Conservation (phyloP, 1,139 yeast genomes). For the Waltiozyma sp. region DNA sequence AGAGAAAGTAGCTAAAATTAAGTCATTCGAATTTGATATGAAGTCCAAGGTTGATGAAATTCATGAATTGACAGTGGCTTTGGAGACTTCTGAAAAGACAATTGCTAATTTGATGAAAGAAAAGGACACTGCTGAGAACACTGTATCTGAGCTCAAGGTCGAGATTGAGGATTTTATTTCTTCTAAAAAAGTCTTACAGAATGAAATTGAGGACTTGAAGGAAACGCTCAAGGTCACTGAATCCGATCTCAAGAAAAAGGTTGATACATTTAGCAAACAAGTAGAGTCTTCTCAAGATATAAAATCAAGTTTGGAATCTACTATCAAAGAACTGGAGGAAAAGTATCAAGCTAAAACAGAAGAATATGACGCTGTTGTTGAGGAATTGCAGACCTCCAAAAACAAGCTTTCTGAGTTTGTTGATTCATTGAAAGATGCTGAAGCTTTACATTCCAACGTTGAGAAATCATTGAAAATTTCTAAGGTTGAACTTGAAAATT, state of each 20-base stretch:
- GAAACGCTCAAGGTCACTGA: background rate
- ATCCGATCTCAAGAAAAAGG: background rate
- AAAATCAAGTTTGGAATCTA: background rate
- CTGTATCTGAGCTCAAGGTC: conserved; percentile 1
- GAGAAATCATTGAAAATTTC: background rate
- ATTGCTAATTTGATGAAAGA: background rate
- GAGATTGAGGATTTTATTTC: background rate
- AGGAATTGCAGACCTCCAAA: conserved; percentile 5
- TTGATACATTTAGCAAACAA: background rate
- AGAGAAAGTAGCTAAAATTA: background rate
- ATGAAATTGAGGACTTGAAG: background rate
- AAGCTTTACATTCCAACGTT: background rate
- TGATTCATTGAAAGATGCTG: background rate
- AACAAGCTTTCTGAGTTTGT: conserved; percentile 1
- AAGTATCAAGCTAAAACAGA: conserved; percentile 16
- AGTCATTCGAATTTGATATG: background rate
- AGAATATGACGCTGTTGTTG: conserved; percentile 14
- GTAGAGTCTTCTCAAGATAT: background rate
- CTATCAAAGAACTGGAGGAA: conserved; percentile 2
- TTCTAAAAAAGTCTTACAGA: background rate
- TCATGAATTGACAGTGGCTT: background rate
- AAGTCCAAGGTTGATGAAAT: background rate
- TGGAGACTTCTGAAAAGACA: background rate
- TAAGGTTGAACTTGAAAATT: conserved; percentile 5
- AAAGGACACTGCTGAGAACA: conserved; percentile 1